These are phyloP conservation scores for Cercophora newfieldiana DNA, from an alignment of 495 filamentous ascomycete species.

Conservation along the genomic window DNA sequence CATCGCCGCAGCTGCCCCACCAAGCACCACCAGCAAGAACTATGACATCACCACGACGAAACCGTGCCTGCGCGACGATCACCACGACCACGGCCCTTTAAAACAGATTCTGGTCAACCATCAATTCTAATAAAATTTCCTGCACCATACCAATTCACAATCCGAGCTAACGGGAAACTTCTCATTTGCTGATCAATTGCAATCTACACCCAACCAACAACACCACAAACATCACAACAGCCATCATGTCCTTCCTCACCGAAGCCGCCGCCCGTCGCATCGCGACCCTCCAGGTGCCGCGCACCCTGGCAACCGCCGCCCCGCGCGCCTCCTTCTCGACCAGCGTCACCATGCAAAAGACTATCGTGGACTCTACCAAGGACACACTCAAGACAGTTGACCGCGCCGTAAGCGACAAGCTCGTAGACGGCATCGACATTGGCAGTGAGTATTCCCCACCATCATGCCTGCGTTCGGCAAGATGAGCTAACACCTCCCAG, in stretches of 20 bases:
- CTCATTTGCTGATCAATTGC: not conserved
- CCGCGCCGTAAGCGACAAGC: slow-evolving; percentile 53
- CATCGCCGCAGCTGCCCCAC: slow-evolving; percentile 2
- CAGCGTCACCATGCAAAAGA: slow-evolving; percentile 41
- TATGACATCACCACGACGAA: slow-evolving; percentile 34
- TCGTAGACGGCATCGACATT: slow-evolving; percentile 56
- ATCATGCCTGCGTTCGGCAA: not conserved
- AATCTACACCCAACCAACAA: slow-evolving; percentile 9
- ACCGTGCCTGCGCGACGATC: slow-evolving; percentile 7
- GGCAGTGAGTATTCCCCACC: slow-evolving; percentile 40
- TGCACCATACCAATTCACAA: not conserved
- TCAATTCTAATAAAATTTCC: not conserved
- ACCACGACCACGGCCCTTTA: not conserved
- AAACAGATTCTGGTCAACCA: not conserved
- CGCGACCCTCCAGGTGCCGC: slow-evolving; percentile 29
- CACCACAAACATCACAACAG: slow-evolving; percentile 23
- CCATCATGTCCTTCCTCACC: slow-evolving; percentile 51
- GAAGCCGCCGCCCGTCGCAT: slow-evolving; percentile 40
- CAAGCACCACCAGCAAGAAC: not conserved
- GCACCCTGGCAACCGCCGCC: slow-evolving; percentile 23
- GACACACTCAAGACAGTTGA: slow-evolving; percentile 53
- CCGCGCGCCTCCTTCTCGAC: slow-evolving; percentile 47
- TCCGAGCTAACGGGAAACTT: not conserved
- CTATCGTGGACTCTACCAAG: slow-evolving; percentile 49
- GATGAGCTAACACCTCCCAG: slow-evolving; percentile 31